Conservation (phyloP, 192 early-diverging fungal species). For the Gaertneriomyces sp. region DNA sequence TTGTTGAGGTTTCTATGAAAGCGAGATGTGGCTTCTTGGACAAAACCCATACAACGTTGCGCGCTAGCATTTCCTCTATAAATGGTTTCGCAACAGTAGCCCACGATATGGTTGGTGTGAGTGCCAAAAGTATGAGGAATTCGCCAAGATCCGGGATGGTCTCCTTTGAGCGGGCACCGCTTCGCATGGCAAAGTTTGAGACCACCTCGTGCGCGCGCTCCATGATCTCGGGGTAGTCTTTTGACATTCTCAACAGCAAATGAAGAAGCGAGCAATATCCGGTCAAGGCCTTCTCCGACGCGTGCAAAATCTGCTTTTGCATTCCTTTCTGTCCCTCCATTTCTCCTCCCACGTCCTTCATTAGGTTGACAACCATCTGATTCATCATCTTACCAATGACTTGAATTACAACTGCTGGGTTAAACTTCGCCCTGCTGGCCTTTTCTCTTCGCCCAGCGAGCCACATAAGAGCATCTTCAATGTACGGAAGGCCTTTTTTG, state of each 20-base stretch:
- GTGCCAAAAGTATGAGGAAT: conserved; percentile 11
- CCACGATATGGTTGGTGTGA: conserved; percentile 10
- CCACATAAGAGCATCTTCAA: neutral
- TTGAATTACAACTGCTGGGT: conserved; percentile 5
- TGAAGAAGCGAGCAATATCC: conserved; percentile 29
- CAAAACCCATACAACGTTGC: conserved; percentile 30
- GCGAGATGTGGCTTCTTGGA: conserved; percentile 26
- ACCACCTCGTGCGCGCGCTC: conserved; percentile 8
- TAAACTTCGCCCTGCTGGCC: neutral
- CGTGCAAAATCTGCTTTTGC: conserved; percentile 14
- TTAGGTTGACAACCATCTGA: conserved; percentile 28
- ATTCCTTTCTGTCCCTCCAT: neutral
- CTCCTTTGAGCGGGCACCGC: conserved; percentile 15
- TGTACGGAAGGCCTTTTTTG: conserved; percentile 3
- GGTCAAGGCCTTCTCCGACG: conserved; percentile 23
- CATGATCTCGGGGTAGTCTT: conserved; percentile 13
- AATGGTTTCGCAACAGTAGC: neutral
- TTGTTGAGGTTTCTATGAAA: conserved; percentile 16
- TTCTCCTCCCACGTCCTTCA: conserved; percentile 11
- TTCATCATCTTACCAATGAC: conserved; percentile 25
- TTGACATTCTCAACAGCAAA: conserved; percentile 17
- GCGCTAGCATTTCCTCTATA: conserved; percentile 14
- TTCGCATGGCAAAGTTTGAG: conserved; percentile 1
- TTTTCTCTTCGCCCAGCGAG: conserved; percentile 3
- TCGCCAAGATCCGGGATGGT: conserved; percentile 24